These are phyloP conservation scores for Bacidia rubella DNA, from an alignment of 495 filamentous ascomycete species.

Conservation along the genomic window DNA sequence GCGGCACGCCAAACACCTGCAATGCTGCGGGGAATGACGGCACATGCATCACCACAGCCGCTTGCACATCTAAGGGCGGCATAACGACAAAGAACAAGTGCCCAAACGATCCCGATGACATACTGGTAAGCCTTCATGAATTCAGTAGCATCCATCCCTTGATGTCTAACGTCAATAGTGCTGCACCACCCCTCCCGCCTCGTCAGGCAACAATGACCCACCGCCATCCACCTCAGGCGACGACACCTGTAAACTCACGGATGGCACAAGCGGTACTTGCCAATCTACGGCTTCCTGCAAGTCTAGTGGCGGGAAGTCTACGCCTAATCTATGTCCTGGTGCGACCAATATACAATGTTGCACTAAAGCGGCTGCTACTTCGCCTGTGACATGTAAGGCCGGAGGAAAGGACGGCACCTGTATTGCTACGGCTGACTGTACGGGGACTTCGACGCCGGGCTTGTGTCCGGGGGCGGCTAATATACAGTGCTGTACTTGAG, in stretches of 20 bases:
- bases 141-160: not conserved
- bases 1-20: not conserved
- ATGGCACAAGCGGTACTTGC: not conserved
- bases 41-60: not conserved
- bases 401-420: not conserved
- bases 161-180: not conserved
- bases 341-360: not conserved
- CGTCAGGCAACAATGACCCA: too few species aligned
- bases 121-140: not conserved
- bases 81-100: not conserved
- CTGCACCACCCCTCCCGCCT: too few species aligned
- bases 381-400: not conserved
- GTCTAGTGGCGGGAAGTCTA: not conserved
- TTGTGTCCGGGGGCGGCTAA: not conserved
- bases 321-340: not conserved
- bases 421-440: not conserved
- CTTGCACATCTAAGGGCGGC: not conserved
- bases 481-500: not conserved
- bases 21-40: not conserved
- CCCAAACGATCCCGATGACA: not conserved
- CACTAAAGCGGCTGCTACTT: not conserved
- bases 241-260: not conserved
- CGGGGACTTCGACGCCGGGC: not conserved
- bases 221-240: not conserved
- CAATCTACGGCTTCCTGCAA: not conserved